These are phyloP conservation scores for Aspergillus vadensis DNA, from an alignment of 2,329 filamentous ascomycete species.

Conservation along the genomic window DNA sequence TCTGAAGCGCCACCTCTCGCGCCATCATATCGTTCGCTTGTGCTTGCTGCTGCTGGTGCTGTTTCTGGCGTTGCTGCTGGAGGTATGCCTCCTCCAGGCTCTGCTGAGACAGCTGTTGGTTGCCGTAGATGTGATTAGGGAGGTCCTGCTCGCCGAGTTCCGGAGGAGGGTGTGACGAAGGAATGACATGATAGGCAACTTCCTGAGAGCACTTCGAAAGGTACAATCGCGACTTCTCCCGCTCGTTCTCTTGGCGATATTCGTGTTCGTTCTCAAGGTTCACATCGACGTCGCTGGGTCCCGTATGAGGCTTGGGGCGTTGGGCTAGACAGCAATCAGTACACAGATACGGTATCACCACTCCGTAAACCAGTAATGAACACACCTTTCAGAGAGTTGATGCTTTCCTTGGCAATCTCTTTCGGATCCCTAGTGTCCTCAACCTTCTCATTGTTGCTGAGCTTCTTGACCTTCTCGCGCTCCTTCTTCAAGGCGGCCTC, in stretches of 20 bases:
- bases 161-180: conserved; percentile 62
- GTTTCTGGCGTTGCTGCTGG: conserved; percentile 58
- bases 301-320: conserved; percentile 51
- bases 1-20: conserved; percentile 58
- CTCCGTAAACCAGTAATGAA: background rate
- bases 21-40: conserved; percentile 44
- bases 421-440: conserved; percentile 49
- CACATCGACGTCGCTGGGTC: conserved; percentile 53
- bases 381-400: conserved; percentile 36
- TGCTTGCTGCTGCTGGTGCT: conserved; percentile 34
- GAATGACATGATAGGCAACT: conserved; percentile 67
- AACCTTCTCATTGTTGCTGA: conserved; percentile 54
- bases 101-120: conserved; percentile 55
- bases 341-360: background rate
- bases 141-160: conserved; percentile 51
- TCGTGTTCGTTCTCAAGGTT: conserved; percentile 48
- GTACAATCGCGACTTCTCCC: conserved; percentile 65
- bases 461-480: conserved; percentile 65
- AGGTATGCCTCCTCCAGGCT: conserved; percentile 63
- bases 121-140: conserved; percentile 48
- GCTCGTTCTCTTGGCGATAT: conserved; percentile 58
- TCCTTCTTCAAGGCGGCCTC: conserved; percentile 87
- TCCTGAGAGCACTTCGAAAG: conserved; percentile 68
- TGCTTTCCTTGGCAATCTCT: conserved; percentile 49
- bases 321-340: conserved; percentile 38